Evolutionary conservation across 305 asterid species (phyloP).

Genomic region (Vinca major): DNA sequence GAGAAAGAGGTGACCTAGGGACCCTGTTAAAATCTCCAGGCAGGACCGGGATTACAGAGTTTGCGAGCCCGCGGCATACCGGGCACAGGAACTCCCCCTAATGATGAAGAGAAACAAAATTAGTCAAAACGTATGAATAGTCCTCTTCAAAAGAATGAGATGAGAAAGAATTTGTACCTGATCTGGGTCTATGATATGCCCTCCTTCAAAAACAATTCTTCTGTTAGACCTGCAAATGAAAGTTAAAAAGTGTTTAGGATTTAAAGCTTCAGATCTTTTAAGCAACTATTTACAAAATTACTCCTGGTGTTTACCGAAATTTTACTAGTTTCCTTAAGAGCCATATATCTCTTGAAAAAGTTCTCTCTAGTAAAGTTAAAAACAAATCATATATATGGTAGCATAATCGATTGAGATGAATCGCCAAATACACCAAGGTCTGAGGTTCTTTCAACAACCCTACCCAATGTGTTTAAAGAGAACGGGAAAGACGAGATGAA

Average conservation of each 20-base stretch:
- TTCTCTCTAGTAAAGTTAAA: neutral
- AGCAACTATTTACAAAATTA: neutral
- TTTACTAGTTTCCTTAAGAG: neutral
- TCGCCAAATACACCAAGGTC: neutral
- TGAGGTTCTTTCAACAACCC: neutral
- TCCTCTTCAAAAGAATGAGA: conserved; percentile 15
- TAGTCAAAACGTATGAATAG: conserved; percentile 13
- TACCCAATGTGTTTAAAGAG: neutral
- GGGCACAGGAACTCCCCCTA: conserved; percentile 99
- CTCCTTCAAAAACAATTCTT: conserved; percentile 93
- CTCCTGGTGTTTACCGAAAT: neutral
- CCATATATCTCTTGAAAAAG: neutral
- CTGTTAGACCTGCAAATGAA: conserved; percentile 41
- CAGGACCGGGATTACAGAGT: conserved; percentile 61
- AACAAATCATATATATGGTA: neutral
- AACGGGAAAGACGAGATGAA: neutral
- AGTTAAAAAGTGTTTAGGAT: conserved; percentile 6
- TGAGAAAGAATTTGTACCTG: conserved; percentile 46
- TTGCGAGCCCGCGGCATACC: conserved; percentile 92
- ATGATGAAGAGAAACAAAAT: conserved; percentile 16
- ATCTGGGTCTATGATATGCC: conserved; percentile 89
- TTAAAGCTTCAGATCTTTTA: neutral
- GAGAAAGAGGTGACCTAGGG: conserved; percentile 22
- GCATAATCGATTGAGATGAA: neutral
- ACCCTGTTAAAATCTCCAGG: conserved; percentile 36